A percentile compares a stretch with the other conserved stretches of the same genome.
phyloP scores from a whole-genome alignment of 495 filamentous ascomycete genomes.

The Beverwykella pulmonaria region DNA sequence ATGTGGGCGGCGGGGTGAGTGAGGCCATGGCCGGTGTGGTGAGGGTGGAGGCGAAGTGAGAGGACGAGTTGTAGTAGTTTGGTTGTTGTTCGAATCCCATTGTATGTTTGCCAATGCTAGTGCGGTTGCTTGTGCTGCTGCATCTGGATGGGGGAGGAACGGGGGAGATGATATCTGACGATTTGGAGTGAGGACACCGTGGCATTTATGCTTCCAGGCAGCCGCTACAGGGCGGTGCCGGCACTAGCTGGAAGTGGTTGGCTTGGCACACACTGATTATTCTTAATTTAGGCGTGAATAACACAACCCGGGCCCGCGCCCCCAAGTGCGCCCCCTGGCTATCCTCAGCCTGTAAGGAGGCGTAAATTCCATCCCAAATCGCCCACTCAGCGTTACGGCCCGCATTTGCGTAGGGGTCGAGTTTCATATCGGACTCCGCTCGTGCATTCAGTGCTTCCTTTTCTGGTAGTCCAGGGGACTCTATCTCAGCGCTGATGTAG shows the following conservation, averaged over 20 bases:
- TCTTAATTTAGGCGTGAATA: conserved; percentile 35
- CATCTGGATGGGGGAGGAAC: conserved; percentile 32
- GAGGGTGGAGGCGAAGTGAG: conserved; percentile 11
- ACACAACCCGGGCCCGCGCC: conserved; percentile 20
- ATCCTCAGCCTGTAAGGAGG: not conserved
- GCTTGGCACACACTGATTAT: conserved; percentile 2
- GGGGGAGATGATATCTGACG: conserved; percentile 1
- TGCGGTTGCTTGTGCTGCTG: conserved; percentile 14
- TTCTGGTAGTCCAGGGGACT: not conserved
- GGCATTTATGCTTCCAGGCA: conserved; percentile 32
- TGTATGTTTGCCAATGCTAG: not conserved
- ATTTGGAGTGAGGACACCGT: conserved; percentile 10
- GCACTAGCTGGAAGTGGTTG: conserved; percentile 14
- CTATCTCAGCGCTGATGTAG: not conserved
- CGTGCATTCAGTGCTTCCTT: not conserved
- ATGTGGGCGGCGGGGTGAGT: conserved; percentile 14
- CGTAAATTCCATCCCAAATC: not conserved
- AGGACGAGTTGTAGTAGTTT: not conserved
- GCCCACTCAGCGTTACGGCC: conserved; percentile 15
- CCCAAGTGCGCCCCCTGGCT: not conserved
- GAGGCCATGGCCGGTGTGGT: conserved; percentile 24
- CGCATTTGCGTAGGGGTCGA: conserved; percentile 2
- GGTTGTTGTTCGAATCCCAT: conserved; percentile 16
- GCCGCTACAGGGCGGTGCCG: conserved; percentile 12
- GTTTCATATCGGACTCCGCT: conserved; percentile 26